phyloP scores from a whole-genome alignment of 2,329 filamentous ascomycete species.

The Neonectria faginata region DNA sequence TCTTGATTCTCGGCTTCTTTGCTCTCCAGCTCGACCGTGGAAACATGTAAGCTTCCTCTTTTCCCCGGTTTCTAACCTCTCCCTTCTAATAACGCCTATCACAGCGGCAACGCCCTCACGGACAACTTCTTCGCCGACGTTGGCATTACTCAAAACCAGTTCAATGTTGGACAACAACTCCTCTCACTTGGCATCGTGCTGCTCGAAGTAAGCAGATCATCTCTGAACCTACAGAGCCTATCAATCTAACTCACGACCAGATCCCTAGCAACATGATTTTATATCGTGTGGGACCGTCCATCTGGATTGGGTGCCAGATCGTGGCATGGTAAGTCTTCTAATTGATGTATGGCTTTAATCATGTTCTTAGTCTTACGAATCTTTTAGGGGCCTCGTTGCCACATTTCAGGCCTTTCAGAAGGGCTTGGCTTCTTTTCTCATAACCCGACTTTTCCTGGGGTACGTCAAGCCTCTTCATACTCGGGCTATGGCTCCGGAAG shows the following conservation, averaged over 20 bases:
- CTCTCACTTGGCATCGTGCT: constrained; percentile 61
- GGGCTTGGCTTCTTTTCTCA: constrained; percentile 48
- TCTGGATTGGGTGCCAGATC: constrained; percentile 56
- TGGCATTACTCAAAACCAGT: constrained; percentile 59
- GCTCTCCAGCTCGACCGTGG: constrained; percentile 56
- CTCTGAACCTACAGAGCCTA: too few species aligned
- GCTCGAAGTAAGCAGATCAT: constrained; percentile 43
- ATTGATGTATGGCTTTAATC: neutral
- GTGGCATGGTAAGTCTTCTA: constrained; percentile 46
- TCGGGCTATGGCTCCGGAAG: too few species aligned
- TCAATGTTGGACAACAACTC: constrained; percentile 61
- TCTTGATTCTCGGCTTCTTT: constrained; percentile 60
- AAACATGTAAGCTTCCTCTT: constrained; percentile 48
- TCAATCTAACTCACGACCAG: constrained; percentile 12
- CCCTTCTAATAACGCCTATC: neutral
- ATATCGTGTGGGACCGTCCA: constrained; percentile 58
- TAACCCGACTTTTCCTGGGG: constrained; percentile 52
- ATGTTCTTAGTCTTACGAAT: constrained; percentile 10
- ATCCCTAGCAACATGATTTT: constrained; percentile 60
- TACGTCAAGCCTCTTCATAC: constrained; percentile 23
- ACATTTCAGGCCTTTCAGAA: constrained; percentile 53
- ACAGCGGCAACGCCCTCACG: constrained; percentile 56
- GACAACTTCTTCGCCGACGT: constrained; percentile 60
- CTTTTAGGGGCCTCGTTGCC: constrained; percentile 49
- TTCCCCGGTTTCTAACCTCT: neutral